These are phyloP conservation scores for Albifimbria verrucaria DNA, from an alignment of 2,329 filamentous ascomycete genomes.

Conservation along the genomic window DNA sequence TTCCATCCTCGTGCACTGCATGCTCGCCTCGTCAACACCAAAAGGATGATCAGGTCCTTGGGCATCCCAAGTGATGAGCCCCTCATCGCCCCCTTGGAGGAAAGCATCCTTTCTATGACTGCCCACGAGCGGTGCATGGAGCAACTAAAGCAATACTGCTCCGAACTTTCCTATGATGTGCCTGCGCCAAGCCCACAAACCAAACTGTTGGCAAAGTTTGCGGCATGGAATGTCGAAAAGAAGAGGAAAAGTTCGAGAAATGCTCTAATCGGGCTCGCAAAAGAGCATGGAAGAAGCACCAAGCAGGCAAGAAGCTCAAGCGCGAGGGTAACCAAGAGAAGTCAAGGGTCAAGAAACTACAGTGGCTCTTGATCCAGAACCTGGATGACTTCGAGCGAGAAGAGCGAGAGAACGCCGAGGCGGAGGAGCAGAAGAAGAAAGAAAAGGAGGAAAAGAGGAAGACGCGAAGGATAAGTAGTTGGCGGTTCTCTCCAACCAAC, in stretches of 20 bases:
- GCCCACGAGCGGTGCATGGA: slow-evolving; percentile 1
- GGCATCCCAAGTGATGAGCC: neutral
- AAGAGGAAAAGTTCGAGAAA: neutral
- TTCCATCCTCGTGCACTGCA: neutral
- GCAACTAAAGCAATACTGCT: neutral
- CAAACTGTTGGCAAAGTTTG: neutral
- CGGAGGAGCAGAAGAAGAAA: neutral
- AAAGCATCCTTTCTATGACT: neutral
- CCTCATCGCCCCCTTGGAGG: neutral
- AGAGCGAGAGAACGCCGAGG: neutral
- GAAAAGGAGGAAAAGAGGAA: neutral
- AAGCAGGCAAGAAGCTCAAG: neutral
- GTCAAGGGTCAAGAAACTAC: neutral
- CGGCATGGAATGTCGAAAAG: neutral
- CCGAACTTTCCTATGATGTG: neutral
- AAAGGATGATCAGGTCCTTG: neutral
- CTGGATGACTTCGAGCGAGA: neutral
- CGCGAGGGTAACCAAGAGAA: neutral
- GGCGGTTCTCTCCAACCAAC: neutral
- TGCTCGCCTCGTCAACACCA: neutral
- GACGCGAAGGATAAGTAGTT: neutral
- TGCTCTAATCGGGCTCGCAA: neutral
- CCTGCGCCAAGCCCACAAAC: neutral
- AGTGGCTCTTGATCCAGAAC: slow-evolving; percentile 1
- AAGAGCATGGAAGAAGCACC: neutral